Conservation (phyloP, 2,329 filamentous ascomycete species). For the Bipolaris victoriae region DNA sequence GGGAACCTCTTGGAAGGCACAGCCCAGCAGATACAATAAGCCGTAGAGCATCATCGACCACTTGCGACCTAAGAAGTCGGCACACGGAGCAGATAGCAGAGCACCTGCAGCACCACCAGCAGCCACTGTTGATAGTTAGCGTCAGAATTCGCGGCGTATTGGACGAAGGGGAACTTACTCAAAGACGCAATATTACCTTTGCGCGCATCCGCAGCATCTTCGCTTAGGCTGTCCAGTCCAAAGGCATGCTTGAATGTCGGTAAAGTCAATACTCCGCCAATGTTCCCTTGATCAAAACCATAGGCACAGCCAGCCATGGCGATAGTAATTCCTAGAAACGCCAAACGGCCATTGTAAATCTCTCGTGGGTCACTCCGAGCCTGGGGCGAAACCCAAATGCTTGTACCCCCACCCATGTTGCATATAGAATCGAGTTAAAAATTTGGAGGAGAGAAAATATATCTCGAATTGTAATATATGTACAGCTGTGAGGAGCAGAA, state of each 20-base stretch:
- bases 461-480: background rate
- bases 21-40: background rate
- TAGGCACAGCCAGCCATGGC: background rate
- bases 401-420: background rate
- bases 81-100: background rate
- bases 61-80: slow-evolving; percentile 1
- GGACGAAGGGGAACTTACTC: background rate
- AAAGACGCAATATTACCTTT: background rate
- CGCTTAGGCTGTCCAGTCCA: background rate
- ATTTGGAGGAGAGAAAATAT: background rate
- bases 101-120: background rate
- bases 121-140: background rate
- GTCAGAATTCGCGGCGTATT: background rate
- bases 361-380: background rate
- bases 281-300: background rate
- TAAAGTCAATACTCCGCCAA: background rate
- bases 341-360: background rate
- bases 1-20: background rate
- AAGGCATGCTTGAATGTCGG: background rate
- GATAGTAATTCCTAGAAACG: background rate
- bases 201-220: background rate
- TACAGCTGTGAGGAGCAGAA: background rate
- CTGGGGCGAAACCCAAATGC: background rate
- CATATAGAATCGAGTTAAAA: background rate
- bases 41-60: background rate